phyloP scores from a whole-genome alignment of 257 asterid genomes.

The Ilex aquifolium region DNA sequence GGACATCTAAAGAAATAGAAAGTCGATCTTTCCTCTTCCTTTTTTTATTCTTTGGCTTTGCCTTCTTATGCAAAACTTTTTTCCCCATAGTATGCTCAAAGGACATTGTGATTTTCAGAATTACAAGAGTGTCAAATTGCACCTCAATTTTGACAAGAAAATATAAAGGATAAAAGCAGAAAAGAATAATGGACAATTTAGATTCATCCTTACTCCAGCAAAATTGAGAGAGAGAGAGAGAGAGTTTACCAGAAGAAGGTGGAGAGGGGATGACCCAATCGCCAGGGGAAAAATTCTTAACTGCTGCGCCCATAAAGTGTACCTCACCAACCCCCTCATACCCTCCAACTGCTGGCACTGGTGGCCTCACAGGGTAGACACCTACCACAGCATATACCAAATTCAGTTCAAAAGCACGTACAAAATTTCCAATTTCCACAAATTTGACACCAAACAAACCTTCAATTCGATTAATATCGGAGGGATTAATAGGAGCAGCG shows the following conservation, averaged over 20 bases:
- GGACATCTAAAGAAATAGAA: too few relatives aligned
- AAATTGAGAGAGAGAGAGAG: background rate
- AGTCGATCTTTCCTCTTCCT: too few relatives aligned
- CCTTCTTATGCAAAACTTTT: too few relatives aligned
- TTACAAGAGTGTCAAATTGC: background rate
- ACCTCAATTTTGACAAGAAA: background rate
- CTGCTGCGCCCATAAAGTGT: slow-evolving; percentile 69
- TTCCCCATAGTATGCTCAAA: too few relatives aligned
- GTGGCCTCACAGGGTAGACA: slow-evolving; percentile 93
- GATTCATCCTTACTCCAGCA: background rate
- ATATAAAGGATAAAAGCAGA: background rate
- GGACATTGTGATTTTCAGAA: too few relatives aligned
- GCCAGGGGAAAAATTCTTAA: slow-evolving; percentile 55
- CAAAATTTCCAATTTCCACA: too few relatives aligned
- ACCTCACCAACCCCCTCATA: slow-evolving; percentile 98
- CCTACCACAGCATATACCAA: slow-evolving; percentile 27
- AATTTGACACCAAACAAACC: slow-evolving; percentile 27
- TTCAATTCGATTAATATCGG: slow-evolving; percentile 89
- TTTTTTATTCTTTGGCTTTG: too few relatives aligned
- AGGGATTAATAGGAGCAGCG: slow-evolving; percentile 94
- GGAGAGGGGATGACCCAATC: slow-evolving; percentile 97
- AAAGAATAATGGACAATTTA: background rate
- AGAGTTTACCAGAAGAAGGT: slow-evolving; percentile 66
- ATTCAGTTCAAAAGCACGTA: too few relatives aligned
- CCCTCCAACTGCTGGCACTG: slow-evolving; percentile 91